phyloP scores from a whole-genome alignment of 1,139 yeast genomes.

The Geotrichum reessii region DNA sequence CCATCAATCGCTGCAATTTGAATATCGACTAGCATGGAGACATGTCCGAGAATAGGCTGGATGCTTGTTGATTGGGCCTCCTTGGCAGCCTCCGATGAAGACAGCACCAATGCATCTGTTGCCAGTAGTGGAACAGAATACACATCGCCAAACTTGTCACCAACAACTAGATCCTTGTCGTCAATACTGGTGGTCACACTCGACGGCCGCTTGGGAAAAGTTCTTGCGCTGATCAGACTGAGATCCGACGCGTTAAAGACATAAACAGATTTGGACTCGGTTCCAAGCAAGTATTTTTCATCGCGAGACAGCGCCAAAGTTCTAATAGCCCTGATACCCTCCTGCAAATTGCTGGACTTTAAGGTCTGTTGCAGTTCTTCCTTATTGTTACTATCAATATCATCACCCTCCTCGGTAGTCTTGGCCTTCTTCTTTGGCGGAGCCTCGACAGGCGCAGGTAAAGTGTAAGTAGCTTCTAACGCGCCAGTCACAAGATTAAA shows the following conservation, averaged over 20 bases:
- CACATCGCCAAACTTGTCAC: slow-evolving; percentile 98
- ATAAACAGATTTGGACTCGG: slow-evolving; percentile 71
- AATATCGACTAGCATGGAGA: slow-evolving; percentile 85
- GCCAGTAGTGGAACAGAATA: slow-evolving; percentile 48
- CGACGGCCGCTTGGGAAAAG: slow-evolving; percentile 85
- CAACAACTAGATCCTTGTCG: slow-evolving; percentile 53
- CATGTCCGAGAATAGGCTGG: slow-evolving; percentile 84
- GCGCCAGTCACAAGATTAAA: slow-evolving; percentile 18
- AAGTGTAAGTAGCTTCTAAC: slow-evolving; percentile 13
- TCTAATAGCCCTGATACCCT: slow-evolving; percentile 33
- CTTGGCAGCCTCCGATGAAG: slow-evolving; percentile 16
- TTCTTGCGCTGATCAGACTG: slow-evolving; percentile 58
- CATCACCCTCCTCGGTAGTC: slow-evolving; percentile 13
- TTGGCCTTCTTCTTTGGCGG: slow-evolving; percentile 18
- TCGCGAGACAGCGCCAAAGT: slow-evolving; percentile 48
- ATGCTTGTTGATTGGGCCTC: slow-evolving; percentile 24
- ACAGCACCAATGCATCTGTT: slow-evolving; percentile 21
- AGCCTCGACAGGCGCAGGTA: slow-evolving; percentile 3
- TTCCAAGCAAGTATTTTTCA: slow-evolving; percentile 57
- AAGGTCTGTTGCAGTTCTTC: neutral
- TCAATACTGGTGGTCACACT: slow-evolving; percentile 56
- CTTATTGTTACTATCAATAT: neutral
- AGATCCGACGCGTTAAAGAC: slow-evolving; percentile 45
- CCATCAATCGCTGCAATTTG: slow-evolving; percentile 42
- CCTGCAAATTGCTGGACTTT: slow-evolving; percentile 7